Base-by-base conservation (phyloP, 805 yeast genomes). In the Danielia reshetovae region DNA sequence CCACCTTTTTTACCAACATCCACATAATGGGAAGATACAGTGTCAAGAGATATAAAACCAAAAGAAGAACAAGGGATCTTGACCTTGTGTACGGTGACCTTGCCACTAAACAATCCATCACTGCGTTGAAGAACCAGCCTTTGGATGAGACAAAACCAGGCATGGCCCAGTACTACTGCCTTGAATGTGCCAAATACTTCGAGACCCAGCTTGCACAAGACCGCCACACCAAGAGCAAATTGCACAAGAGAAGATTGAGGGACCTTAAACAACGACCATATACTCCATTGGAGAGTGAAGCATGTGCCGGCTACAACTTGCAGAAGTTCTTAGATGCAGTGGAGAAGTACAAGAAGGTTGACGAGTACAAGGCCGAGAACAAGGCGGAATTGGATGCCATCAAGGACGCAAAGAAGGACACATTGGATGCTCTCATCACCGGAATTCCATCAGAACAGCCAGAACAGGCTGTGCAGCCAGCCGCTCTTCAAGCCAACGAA, bases 11-110 rank as follows among this genome's bases (percentile, higher is more conserved):
- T n/a, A n/a, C n/a, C n/a, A n/a, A n/a, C n/a, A n/a, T n/a, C n/a
- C n/a, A n/a, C n/a, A n/a, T n/a, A n/a, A 86, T 86, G 96, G 95
- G 95, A 36, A 78, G 95, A 68, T 85, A 85, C 56, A 79, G 89
- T 39, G 89, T 84, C 17, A 81, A 78, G 57, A 74, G 89, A 57
- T 89, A 85, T 59, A 89, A 89, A 71, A 87, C 96, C 4, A 89
- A 84, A 60, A 79, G 95, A 73, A 78, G 87, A 72, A 77, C 81
- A 2, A 77, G 81, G 57, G 97, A 88, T 52, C 65, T 85, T 39
- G 98, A 93, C 55, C 75, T 81, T 51, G 82, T 93, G 40, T 77
- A 82, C 52, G 69, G 76, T 24, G 99, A 93, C 53, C 60, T 93
- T 34, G 65, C 81, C 2, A 60, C 78, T 3, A 69, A 74, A 25